These are phyloP conservation scores for Petrea volubilis DNA, from an alignment of 257 asterid genomes.

Conservation along the genomic window DNA sequence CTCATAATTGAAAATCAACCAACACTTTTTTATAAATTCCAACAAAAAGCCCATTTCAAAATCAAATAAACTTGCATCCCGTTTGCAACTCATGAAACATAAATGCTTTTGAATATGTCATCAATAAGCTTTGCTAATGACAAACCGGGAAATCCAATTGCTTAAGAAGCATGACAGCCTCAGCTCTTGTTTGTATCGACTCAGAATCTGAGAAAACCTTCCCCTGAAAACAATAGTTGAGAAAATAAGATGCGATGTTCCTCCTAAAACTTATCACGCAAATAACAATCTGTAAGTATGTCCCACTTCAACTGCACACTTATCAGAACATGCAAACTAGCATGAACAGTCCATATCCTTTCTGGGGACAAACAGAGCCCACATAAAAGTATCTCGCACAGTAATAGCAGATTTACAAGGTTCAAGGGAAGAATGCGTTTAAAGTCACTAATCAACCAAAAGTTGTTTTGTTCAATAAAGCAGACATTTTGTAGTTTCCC, in stretches of 20 bases:
- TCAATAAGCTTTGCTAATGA: background rate
- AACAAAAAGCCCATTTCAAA: background rate
- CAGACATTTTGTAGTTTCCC: no score
- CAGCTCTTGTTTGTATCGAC: constrained; percentile 97
- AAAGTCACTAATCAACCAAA: no score
- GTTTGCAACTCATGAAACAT: no score
- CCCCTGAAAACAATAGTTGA: constrained; percentile 58
- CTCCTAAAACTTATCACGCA: background rate
- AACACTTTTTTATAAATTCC: background rate
- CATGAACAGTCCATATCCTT: no score
- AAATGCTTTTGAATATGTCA: no score
- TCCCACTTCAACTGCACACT: no score
- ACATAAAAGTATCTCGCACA: no score
- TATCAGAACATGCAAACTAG: no score
- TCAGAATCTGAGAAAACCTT: constrained; percentile 95
- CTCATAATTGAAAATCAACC: background rate
- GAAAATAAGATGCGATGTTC: background rate
- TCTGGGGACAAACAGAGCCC: background rate
- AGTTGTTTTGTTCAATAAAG: no score
- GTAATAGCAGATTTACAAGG: no score
- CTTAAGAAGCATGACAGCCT: constrained; percentile 99
- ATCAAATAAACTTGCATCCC: background rate
- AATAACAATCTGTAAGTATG: no score
- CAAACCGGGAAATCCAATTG: constrained; percentile 91
- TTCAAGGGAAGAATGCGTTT: no score